Evolutionary conservation across 1,139 yeast species (phyloP).

Genomic region (Suhomyces bokatorum): DNA sequence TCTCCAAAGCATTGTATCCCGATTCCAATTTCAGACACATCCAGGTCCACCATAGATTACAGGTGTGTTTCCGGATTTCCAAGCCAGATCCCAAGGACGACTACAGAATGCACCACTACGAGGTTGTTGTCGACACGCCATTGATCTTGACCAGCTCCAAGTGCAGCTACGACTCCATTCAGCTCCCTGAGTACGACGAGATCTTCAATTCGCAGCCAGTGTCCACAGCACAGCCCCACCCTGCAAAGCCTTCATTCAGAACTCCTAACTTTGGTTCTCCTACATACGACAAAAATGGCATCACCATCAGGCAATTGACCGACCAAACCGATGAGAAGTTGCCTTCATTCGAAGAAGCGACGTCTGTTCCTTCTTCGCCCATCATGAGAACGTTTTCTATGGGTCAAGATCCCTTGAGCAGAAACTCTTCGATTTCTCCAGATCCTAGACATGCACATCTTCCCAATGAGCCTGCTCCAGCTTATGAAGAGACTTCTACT

Average conservation of each 20-base stretch:
- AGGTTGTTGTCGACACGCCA: conserved; percentile 88
- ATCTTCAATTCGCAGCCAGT: conserved; percentile 11
- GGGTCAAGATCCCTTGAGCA: conserved; percentile 36
- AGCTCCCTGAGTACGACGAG: conserved; percentile 65
- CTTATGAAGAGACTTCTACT: conserved; percentile 28
- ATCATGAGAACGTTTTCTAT: conserved; percentile 37
- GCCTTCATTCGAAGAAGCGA: conserved; percentile 65
- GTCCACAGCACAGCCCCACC: not conserved
- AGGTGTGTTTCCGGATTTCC: conserved; percentile 76
- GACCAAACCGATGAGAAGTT: conserved; percentile 32
- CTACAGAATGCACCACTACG: conserved; percentile 74
- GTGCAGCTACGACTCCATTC: conserved; percentile 67
- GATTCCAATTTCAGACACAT: conserved; percentile 73
- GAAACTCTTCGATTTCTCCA: conserved; percentile 32
- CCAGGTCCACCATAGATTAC: conserved; percentile 72
- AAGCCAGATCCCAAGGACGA: conserved; percentile 58
- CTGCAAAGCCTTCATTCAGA: conserved; percentile 22
- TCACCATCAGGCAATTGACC: conserved; percentile 33
- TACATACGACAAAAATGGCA: conserved; percentile 30
- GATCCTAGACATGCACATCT: conserved; percentile 1
- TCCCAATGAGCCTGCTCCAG: conserved; percentile 39
- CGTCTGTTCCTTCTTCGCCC: conserved; percentile 34
- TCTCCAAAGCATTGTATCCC: conserved; percentile 53
- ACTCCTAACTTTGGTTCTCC: conserved; percentile 31
- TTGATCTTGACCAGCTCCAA: conserved; percentile 68